phyloP scores from a whole-genome alignment of 2,329 filamentous ascomycete species.

The Claviceps paspali region DNA sequence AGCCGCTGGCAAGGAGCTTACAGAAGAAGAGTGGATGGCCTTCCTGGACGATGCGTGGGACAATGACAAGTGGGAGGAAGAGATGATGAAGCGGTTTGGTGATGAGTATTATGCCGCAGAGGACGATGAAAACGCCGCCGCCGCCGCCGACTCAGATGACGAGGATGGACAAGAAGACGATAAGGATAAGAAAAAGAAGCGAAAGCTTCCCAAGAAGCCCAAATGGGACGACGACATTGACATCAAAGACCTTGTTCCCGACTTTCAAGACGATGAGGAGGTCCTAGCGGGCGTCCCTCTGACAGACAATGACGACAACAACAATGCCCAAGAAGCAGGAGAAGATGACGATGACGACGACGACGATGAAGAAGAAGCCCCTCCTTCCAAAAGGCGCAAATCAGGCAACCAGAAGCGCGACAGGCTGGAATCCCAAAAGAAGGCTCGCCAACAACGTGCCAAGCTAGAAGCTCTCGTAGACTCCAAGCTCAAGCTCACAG shows the following conservation, averaged over 20 bases:
- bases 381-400: slow-evolving; percentile 43
- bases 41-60: slow-evolving; percentile 84
- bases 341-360: slow-evolving; percentile 22
- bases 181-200: slow-evolving; percentile 34
- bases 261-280: slow-evolving; percentile 55
- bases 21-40: slow-evolving; percentile 68
- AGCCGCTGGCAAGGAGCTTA: slow-evolving; percentile 46
- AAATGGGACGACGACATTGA: slow-evolving; percentile 96
- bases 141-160: slow-evolving; percentile 35
- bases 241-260: slow-evolving; percentile 79
- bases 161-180: slow-evolving; percentile 13
- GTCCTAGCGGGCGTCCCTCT: slow-evolving; percentile 31
- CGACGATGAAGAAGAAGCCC: slow-evolving; percentile 26
- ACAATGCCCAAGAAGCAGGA: slow-evolving; percentile 13
- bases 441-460: slow-evolving; percentile 64
- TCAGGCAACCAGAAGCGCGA: slow-evolving; percentile 45
- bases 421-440: slow-evolving; percentile 45
- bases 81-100: slow-evolving; percentile 79
- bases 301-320: slow-evolving; percentile 26
- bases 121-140: slow-evolving; percentile 36
- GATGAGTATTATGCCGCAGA: slow-evolving; percentile 79
- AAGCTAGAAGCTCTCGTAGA: slow-evolving; percentile 81
- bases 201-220: slow-evolving; percentile 38
- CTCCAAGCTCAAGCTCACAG: slow-evolving; percentile 59
- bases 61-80: slow-evolving; percentile 74